Base-by-base conservation (phyloP, 257 asterid species). In the Asclepias syriaca region DNA sequence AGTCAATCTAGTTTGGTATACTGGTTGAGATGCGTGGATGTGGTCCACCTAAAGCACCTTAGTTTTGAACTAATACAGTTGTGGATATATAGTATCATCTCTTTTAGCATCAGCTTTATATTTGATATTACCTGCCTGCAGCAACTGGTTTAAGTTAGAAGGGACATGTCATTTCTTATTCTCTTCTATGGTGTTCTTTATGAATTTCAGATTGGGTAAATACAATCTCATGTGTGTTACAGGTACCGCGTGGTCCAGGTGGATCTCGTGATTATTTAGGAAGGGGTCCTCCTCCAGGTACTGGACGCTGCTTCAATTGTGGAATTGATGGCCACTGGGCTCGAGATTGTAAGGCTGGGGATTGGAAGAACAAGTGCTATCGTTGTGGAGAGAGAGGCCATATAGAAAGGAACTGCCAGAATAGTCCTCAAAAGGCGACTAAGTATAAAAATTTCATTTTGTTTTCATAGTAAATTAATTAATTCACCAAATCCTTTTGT, bases 311-410 rank as follows among this genome's bases (percentile, higher is more conserved):
- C 86, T 86, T 86, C 66, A 86, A 86, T 74, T 86, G 91, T 80
- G 91, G 91, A 61, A 32, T 84, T 75, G 91, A 86, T 57, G 91
- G 91, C 12, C 91, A 86, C 66, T 86, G 91, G 91, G 91, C 91
- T 66, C 78, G 86, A 63, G 91, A 86, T 78, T 86, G 91, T 75
- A 84, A 86, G 76, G 85, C 87, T 58, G 91, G 91, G n/a, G 91
- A 86, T 73, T 86, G 91, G 91, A 86, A 86, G 79, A 86, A 86
- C 77, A 86, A 84, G 76, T 86, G 91, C 74, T 86, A 86, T 57
- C 85, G 87, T 21, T 84, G 91, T 75, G 91, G 91, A n/a, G 88
- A 86, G 16, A 87, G 87, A 21, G 91, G 91, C 46, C 91, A 86
- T 76, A 81, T 82, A 61, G 91, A 86, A 75, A 82, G 80, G 73